Evolutionary conservation across 192 early-diverging fungal species (phyloP).

Genomic region (Ramicandelaber brevisporus): DNA sequence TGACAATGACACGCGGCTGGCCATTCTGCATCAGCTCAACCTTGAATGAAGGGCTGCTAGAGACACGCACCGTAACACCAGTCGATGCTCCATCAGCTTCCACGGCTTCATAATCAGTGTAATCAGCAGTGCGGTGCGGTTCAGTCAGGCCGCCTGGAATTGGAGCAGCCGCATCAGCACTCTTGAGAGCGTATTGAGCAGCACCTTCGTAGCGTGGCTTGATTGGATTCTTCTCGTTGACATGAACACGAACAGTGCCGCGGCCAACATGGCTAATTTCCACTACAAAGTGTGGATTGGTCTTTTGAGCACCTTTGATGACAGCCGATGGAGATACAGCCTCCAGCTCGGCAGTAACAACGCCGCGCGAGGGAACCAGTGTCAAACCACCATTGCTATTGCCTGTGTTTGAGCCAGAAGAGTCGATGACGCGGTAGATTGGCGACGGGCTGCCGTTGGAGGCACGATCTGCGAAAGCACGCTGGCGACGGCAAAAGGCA

Average conservation of each 20-base stretch:
- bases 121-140: too few relatives aligned
- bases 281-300: background rate
- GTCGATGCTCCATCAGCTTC: too few relatives aligned
- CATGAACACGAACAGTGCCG: conserved; percentile 26
- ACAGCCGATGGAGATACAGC: too few relatives aligned
- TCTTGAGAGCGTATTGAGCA: conserved; percentile 21
- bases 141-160: too few relatives aligned
- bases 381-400: background rate
- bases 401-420: too few relatives aligned
- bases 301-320: background rate
- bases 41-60: too few relatives aligned
- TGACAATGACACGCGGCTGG: conserved; percentile 43
- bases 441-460: conserved; percentile 6
- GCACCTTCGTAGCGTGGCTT: conserved; percentile 42
- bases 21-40: too few relatives aligned
- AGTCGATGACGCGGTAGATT: conserved; percentile 3
- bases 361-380: background rate
- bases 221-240: conserved; percentile 37
- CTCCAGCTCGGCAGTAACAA: too few relatives aligned
- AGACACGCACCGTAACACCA: too few relatives aligned
- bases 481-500: conserved; percentile 72
- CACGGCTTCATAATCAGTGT: too few relatives aligned
- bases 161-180: conserved; percentile 9
- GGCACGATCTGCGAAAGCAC: conserved; percentile 51
- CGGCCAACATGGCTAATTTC: too few relatives aligned